These are phyloP conservation scores for Mortierella hygrophila DNA, from an alignment of 192 early-diverging fungal genomes.

Conservation along the genomic window DNA sequence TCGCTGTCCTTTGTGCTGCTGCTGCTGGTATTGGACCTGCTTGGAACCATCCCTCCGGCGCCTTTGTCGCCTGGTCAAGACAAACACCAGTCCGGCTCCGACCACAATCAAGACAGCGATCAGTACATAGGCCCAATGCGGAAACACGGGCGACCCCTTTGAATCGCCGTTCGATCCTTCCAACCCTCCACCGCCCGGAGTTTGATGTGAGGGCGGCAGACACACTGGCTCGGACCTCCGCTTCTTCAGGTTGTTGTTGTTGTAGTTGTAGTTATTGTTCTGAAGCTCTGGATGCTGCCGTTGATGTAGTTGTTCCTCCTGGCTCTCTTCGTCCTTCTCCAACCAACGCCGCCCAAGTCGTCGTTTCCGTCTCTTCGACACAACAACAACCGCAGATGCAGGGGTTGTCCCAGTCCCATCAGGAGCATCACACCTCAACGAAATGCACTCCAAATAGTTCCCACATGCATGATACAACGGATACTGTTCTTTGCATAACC, in stretches of 20 bases:
- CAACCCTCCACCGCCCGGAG: background rate
- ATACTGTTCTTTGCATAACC: conserved; percentile 29
- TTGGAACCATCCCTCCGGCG: background rate
- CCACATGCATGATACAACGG: conserved; percentile 34
- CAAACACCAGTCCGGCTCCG: conserved; percentile 6
- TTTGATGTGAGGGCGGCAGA: background rate
- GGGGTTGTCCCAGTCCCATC: background rate
- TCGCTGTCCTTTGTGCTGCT: background rate
- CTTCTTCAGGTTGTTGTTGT: background rate
- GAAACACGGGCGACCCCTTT: conserved; percentile 1
- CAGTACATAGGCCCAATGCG: conserved; percentile 17
- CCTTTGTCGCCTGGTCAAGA: conserved; percentile 1
- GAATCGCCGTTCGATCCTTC: background rate
- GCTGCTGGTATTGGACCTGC: background rate
- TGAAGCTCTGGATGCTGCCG: too few relatives aligned
- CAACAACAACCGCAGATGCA: background rate
- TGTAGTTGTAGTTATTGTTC: background rate
- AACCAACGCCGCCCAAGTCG: background rate
- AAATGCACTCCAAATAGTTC: conserved; percentile 32
- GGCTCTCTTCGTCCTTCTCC: background rate
- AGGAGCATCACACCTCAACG: conserved; percentile 13
- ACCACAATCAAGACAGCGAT: conserved; percentile 6
- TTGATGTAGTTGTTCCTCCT: background rate
- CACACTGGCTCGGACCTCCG: background rate
- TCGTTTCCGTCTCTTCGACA: background rate